Base-by-base conservation (phyloP, 192 early-diverging fungal species). In the Backusella australiensis region DNA sequence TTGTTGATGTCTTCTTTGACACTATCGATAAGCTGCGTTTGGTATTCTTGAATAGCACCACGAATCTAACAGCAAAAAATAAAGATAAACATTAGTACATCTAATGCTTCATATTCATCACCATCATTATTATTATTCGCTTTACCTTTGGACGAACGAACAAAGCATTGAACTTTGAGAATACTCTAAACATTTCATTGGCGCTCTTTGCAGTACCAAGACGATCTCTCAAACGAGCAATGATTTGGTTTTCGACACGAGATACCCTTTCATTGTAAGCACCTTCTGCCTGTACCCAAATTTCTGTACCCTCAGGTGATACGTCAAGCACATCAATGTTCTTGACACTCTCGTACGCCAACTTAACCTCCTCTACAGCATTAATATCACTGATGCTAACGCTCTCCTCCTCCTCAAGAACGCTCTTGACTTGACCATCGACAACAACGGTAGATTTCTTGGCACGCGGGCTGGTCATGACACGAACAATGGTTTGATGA, bases 91-190 rank as follows among this genome's bases (percentile, higher is more conserved):
- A 6, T 39, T 39, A 39, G 38, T 39, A 39, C 11, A 39, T 39
- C 1, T 7, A 39, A 39, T 7, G 11, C n/a, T 9, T 53, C 69
- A 26, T 52, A 52, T 7, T 23, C 3, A 59, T 67, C 0, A 69
- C 23, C 23, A 35, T 32, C 3, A 42, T n/a, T 14, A 23, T n/a
- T 14, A 23, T 39, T 12, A 14, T 35, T 6, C 4, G 15, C 46
- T n/a, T 66, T 84, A 85, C 86, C 80, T 99, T 99, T 76, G 97
- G 98, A 67, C 98, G 88, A 41, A 99, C 94, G 85, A 99, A 99
- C 49, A 99, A 90, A 3, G 98, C 97, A 80, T 99, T 99, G 90
- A 99, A 99, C 80, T 99, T 99, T 49, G 96, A 97, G 80, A 99
- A 99, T 26, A 99, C 96, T 17, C 97, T 90, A 86, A 99, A 99